phyloP scores from a whole-genome alignment of 1,139 yeast genomes.

The Pichia sp. region DNA sequence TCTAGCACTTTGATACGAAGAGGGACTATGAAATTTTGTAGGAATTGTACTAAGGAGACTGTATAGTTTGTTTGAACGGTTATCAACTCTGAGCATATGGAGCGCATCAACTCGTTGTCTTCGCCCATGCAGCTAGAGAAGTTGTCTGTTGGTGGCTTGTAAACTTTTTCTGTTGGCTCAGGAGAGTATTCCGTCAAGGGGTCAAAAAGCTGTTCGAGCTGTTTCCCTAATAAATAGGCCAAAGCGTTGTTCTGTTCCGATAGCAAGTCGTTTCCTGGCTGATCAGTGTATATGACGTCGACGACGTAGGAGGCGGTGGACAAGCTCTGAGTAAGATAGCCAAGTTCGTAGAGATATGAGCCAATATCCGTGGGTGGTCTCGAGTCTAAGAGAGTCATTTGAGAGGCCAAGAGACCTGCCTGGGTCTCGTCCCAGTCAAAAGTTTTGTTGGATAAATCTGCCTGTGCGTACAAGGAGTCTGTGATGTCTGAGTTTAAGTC shows the following conservation, averaged over 20 bases:
- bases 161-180: constrained; percentile 69
- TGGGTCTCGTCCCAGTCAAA: constrained; percentile 69
- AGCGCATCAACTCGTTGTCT: constrained; percentile 34
- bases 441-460: constrained; percentile 27
- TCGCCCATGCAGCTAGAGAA: constrained; percentile 22
- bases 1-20: constrained; percentile 66
- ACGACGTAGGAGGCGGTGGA: constrained; percentile 51
- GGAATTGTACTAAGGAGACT: constrained; percentile 61
- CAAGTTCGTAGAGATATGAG: constrained; percentile 44
- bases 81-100: constrained; percentile 64
- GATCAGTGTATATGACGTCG: constrained; percentile 70
- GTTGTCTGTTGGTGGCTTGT: constrained; percentile 45
- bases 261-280: constrained; percentile 32
- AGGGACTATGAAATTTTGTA: constrained; percentile 78
- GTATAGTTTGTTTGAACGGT: constrained; percentile 72
- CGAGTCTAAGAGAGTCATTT: constrained; percentile 49
- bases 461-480: constrained; percentile 24
- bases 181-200: constrained; percentile 91
- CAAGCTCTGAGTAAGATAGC: constrained; percentile 45
- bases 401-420: constrained; percentile 70
- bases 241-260: constrained; percentile 70
- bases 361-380: constrained; percentile 59
- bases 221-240: constrained; percentile 75
- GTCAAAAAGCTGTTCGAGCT: constrained; percentile 82
- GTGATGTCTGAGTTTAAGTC: constrained; percentile 37